Percentiles rank a stretch among this genome's conserved stretches.
Conservation (phyloP, 139 green algal genomes). For the Volvox africanus region DNA sequence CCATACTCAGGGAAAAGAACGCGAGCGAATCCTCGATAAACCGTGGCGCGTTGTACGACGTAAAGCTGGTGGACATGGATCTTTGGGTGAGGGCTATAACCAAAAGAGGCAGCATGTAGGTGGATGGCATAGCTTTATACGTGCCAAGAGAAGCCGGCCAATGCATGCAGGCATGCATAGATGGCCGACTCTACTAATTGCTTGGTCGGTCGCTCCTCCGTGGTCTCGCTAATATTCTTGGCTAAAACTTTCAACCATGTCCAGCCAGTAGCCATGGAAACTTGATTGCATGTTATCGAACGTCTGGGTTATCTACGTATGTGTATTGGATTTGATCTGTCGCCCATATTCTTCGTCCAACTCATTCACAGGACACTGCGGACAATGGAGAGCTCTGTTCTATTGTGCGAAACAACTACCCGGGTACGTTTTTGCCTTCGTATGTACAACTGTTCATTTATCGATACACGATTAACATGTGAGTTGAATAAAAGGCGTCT, state of each 20-base stretch:
- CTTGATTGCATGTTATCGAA: too few species aligned
- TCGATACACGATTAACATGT: too few species aligned
- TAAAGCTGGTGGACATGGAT: slow-evolving; percentile 1
- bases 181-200: too few species aligned
- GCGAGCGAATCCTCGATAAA: background rate
- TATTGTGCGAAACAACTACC: slow-evolving; percentile 1
- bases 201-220: too few species aligned
- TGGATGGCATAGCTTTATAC: too few species aligned
- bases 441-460: too few species aligned
- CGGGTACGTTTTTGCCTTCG: background rate
- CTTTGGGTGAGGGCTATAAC: background rate
- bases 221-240: too few species aligned
- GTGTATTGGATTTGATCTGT: background rate
- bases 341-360: background rate
- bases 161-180: too few species aligned
- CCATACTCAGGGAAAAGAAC: background rate
- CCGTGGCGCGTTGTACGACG: background rate
- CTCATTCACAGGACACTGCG: background rate
- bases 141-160: too few species aligned
- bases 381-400: background rate
- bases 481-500: too few species aligned
- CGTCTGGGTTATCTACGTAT: background rate
- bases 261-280: background rate
- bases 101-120: too few species aligned
- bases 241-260: too few species aligned